These are phyloP conservation scores for Globisporangium radiosum DNA, from an alignment of 352 stramenopile species.

Conservation along the genomic window DNA sequence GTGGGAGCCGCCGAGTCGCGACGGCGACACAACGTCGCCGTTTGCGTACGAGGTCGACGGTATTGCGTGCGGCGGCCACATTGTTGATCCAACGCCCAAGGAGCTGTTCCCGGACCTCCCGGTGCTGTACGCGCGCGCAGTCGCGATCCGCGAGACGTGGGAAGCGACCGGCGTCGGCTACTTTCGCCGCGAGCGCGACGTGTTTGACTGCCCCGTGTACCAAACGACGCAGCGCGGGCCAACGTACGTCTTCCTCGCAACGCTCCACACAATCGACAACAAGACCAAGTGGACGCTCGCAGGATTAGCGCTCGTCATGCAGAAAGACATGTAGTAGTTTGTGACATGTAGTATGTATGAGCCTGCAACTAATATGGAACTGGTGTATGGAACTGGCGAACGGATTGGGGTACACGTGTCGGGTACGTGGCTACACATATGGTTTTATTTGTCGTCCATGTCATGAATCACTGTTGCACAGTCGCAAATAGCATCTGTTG, in stretches of 20 bases:
- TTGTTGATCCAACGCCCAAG: slow-evolving; percentile 90
- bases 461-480: no score
- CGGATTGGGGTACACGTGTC: no score
- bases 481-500: neutral
- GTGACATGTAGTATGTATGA: no score
- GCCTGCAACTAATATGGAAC: no score
- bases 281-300: slow-evolving; percentile 92
- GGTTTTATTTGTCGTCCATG: no score
- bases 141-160: slow-evolving; percentile 88
- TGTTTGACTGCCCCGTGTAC: slow-evolving; percentile 96
- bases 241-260: slow-evolving; percentile 96
- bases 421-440: neutral
- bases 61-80: slow-evolving; percentile 77
- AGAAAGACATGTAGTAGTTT: slow-evolving; percentile 58
- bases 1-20: slow-evolving; percentile 70
- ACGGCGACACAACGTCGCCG: slow-evolving; percentile 73
- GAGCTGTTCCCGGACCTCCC: slow-evolving; percentile 85
- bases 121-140: slow-evolving; percentile 93
- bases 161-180: slow-evolving; percentile 94
- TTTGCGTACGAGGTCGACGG: slow-evolving; percentile 83
- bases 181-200: slow-evolving; percentile 76
- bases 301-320: slow-evolving; percentile 90
- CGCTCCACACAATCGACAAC: slow-evolving; percentile 77
- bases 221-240: slow-evolving; percentile 92
- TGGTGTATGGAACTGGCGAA: no score